Conservation (phyloP, 2,329 filamentous ascomycete species). For the Alternaria sp. region DNA sequence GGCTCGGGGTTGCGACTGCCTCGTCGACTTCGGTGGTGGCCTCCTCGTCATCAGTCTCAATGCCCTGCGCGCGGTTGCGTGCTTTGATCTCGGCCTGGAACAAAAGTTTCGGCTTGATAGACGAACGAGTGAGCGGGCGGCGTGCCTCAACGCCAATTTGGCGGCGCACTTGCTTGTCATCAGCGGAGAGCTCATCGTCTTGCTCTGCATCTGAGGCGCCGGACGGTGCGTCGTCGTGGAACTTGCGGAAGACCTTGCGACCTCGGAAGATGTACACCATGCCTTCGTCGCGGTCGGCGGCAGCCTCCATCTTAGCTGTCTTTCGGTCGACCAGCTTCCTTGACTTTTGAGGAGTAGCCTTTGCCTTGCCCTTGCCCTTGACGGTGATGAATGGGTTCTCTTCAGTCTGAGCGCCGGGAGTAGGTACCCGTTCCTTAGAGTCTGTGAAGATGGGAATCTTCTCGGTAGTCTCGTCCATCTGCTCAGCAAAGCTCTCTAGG, state of each 20-base stretch:
- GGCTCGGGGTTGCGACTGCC: conserved; percentile 39
- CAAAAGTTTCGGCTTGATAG: conserved; percentile 75
- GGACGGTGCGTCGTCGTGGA: conserved; percentile 53
- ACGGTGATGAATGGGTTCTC: conserved; percentile 77
- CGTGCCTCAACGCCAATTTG: conserved; percentile 50
- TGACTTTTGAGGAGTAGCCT: conserved; percentile 57
- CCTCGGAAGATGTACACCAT: conserved; percentile 81
- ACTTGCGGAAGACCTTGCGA: conserved; percentile 79
- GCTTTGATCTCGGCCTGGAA: conserved; percentile 66
- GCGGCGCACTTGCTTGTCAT: conserved; percentile 50
- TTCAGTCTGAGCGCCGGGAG: conserved; percentile 65
- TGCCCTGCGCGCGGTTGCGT: conserved; percentile 51
- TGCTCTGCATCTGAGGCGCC: conserved; percentile 48
- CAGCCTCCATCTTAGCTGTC: conserved; percentile 68
- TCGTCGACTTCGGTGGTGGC: conserved; percentile 63
- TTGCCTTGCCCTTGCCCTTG: conserved; percentile 57
- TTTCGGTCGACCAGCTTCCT: conserved; percentile 61
- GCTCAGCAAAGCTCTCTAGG: conserved; percentile 52
- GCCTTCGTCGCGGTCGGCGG: conserved; percentile 72
- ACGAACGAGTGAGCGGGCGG: conserved; percentile 70
- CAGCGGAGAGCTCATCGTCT: conserved; percentile 40
- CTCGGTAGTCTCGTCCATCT: conserved; percentile 64
- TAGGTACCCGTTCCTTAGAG: conserved; percentile 76
- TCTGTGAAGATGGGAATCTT: conserved; percentile 79
- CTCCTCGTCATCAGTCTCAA: conserved; percentile 65